Percentiles rank a stretch among this genome's conserved stretches.
Evolutionary conservation across 2,329 filamentous ascomycete genomes (phyloP).

Genomic region (Fusarium keratoplasticum): DNA sequence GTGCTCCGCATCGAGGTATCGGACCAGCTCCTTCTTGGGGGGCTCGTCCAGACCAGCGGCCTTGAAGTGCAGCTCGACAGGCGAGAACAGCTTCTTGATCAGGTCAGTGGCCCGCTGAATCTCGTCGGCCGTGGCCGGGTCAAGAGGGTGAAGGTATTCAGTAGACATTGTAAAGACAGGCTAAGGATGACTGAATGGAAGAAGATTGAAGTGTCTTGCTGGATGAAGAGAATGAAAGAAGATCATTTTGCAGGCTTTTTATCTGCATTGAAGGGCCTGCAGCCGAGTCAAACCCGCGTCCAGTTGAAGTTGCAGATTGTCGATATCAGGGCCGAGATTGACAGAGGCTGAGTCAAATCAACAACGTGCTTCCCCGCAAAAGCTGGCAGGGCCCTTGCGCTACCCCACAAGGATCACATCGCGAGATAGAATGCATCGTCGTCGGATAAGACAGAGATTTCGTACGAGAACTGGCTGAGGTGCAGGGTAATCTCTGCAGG

Average conservation of each 20-base stretch:
- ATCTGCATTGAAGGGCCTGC: not conserved
- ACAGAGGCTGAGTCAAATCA: not conserved
- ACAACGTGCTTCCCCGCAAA: not conserved
- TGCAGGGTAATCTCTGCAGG: not conserved
- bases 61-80: conserved; percentile 26
- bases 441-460: not conserved
- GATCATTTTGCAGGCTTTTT: not conserved
- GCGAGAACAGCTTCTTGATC: conserved; percentile 13
- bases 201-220: not conserved
- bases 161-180: not conserved
- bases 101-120: conserved; percentile 12
- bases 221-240: not conserved
- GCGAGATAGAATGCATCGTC: not conserved
- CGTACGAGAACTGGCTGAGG: not conserved
- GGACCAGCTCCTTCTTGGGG: conserved; percentile 9
- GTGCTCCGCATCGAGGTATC: conserved; percentile 21
- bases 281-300: not conserved
- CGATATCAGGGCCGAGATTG: not conserved
- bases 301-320: not conserved
- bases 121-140: conserved; percentile 24
- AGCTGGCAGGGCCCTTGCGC: not conserved
- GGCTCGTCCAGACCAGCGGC: conserved; percentile 19
- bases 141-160: conserved; percentile 17
- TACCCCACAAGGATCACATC: not conserved
- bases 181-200: not conserved